These are phyloP conservation scores for Apophysomyces ossiformis DNA, from an alignment of 371 early-diverging fungal species.

Conservation along the genomic window DNA sequence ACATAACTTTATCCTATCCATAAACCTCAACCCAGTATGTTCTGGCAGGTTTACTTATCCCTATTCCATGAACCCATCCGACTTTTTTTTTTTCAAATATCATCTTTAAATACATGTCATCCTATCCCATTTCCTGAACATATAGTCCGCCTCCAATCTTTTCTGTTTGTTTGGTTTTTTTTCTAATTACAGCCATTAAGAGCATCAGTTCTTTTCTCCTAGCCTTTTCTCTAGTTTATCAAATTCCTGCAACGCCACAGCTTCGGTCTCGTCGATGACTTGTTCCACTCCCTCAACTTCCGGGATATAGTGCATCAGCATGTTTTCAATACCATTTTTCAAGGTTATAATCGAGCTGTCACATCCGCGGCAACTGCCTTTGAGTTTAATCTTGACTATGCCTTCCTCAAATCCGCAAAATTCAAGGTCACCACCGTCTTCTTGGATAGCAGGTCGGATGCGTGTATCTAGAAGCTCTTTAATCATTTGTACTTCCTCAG, in stretches of 20 bases:
- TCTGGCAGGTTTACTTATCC: too few relatives aligned
- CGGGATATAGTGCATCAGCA: conserved; percentile 98
- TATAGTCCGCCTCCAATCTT: neutral
- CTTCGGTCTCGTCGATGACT: conserved; percentile 62
- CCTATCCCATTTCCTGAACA: too few relatives aligned
- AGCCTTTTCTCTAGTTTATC: conserved; percentile 52
- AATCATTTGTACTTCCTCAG: conserved; percentile 95
- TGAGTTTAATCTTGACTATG: conserved; percentile 87
- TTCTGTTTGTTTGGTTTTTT: neutral
- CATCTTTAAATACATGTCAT: too few relatives aligned
- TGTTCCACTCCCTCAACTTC: conserved; percentile 95
- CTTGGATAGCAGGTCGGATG: conserved; percentile 95
- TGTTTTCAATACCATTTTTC: conserved; percentile 98
- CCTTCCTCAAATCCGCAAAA: conserved; percentile 90
- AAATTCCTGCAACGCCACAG: conserved; percentile 51
- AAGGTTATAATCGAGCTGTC: conserved; percentile 87
- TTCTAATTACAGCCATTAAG: neutral
- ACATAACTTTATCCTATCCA: too few relatives aligned
- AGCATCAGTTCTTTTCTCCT: conserved; percentile 35
- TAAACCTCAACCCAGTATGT: too few relatives aligned
- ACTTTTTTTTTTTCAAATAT: too few relatives aligned
- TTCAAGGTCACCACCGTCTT: conserved; percentile 98
- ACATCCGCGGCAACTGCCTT: conserved; percentile 97
- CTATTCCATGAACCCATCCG: too few relatives aligned
- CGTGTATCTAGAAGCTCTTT: conserved; percentile 96